Evolutionary conservation across 345 rosid species (phyloP).

Genomic region (Excoecaria agallocha): DNA sequence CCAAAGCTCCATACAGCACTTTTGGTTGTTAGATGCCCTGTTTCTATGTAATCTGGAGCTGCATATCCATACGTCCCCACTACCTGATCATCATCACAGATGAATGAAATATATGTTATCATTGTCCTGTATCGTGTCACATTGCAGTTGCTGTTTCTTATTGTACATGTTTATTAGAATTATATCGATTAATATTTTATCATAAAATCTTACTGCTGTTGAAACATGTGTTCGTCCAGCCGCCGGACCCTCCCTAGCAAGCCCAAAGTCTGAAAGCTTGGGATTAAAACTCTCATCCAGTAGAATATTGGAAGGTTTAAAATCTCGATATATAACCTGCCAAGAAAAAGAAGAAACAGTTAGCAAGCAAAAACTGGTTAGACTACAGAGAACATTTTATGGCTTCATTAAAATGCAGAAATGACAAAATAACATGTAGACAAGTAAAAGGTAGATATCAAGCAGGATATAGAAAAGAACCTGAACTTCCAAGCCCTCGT

Average conservation of each 20-base stretch:
- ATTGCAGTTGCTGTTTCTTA: too few species aligned
- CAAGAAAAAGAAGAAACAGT: background rate
- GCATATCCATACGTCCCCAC: conserved; percentile 92
- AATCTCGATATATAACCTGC: conserved; percentile 81
- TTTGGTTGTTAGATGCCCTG: conserved; percentile 70
- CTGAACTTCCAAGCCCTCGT: conserved; percentile 75
- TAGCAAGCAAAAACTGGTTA: background rate
- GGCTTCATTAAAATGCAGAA: background rate
- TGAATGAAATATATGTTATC: background rate
- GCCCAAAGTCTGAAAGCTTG: conserved; percentile 88
- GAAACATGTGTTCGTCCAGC: conserved; percentile 81
- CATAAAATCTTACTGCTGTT: conserved; percentile 62
- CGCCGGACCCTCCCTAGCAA: conserved; percentile 87
- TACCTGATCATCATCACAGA: conserved; percentile 40
- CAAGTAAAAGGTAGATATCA: background rate
- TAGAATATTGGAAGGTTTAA: conserved; percentile 76
- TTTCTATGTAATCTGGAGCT: conserved; percentile 82
- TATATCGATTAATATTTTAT: too few species aligned
- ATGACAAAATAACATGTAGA: background rate
- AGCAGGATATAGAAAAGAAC: conserved; percentile 27
- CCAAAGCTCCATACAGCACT: conserved; percentile 95
- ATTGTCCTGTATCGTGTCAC: background rate
- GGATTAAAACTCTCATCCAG: conserved; percentile 63
- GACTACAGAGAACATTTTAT: background rate
- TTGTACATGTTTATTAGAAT: too few species aligned